A percentile compares a stretch with the other conserved stretches of the same genome.
phyloP scores from a whole-genome alignment of 2,329 filamentous ascomycete genomes.

The Arthrobotrys conoides region DNA sequence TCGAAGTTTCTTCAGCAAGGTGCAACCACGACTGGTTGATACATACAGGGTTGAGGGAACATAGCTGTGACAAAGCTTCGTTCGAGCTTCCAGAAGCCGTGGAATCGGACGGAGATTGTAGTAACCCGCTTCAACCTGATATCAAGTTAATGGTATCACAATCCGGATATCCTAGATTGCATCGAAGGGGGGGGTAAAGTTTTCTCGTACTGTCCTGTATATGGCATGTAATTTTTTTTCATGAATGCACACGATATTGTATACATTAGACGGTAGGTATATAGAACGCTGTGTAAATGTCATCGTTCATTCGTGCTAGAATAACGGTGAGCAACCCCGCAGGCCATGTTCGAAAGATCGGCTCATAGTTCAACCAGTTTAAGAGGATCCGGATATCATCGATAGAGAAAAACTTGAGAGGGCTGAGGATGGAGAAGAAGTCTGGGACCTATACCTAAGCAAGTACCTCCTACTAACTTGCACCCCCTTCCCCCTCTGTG shows the following conservation, averaged over 20 bases:
- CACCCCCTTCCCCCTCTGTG: constrained; percentile 12
- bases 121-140: background rate
- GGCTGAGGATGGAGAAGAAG: no score
- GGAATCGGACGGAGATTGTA: constrained; percentile 14
- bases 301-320: background rate
- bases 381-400: background rate
- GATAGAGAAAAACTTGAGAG: background rate
- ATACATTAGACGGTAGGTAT: no score
- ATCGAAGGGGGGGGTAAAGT: background rate
- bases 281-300: constrained; percentile 21
- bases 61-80: constrained; percentile 8
- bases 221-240: background rate
- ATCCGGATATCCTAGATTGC: background rate
- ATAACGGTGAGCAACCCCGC: background rate
- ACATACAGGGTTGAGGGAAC: background rate
- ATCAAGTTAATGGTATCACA: constrained; percentile 20
- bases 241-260: no score
- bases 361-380: background rate
- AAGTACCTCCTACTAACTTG: background rate
- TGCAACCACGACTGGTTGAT: background rate
- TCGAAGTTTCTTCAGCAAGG: constrained; percentile 11
- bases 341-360: background rate
- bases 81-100: constrained; percentile 27
- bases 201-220: background rate
- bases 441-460: background rate